Base-by-base conservation (phyloP, 768 basidiomycete genomes). In the Termitomyces sp. region DNA sequence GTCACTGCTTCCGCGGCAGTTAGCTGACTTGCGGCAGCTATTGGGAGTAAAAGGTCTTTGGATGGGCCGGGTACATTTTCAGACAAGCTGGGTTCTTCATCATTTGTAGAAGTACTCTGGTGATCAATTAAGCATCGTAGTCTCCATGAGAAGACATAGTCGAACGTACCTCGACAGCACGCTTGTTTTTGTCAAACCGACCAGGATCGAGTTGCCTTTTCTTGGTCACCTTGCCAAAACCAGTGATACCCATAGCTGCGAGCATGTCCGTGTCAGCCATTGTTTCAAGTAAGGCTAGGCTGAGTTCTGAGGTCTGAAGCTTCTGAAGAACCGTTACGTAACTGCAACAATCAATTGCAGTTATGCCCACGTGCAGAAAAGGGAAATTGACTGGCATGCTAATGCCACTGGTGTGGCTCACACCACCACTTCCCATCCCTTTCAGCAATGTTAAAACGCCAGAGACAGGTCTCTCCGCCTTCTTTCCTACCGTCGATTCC, bases 241-340 rank as follows among this genome's bases (percentile, higher is more conserved):
- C 88, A 65, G 83, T 65, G 56, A 94, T 89, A 6, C 92, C 92
- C 87, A 94, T 92, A 11, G 87, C 83, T 2, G 87, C 84, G 65
- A 92, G 80, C 20, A 92, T 72, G 60, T 92, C 90, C 73, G 79
- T 78, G 70, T 86, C 82, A 26, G 74, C 60, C 76, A 76, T 74
- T 51, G 44, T 65, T 40, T 14, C 20, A 9, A 52, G 22, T 22
- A 24, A 45, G 45, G 28, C 38, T 6, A 7, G 30, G 30, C 30
- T 30, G 30, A 1, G 18, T 5, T 1, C n/a, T 8, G 14, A 35
- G 14, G 8, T 14, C 3, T 5, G 10, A 7, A 14, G 11, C 20
- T 28, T 24, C 22, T 35, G 8, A 10, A 28, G 32, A 22, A 44
- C 16, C 14, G 48, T 62, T 62, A 62, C 57, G 60, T 62, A 62